These are phyloP conservation scores for Diaporthe batatas DNA, from an alignment of 2,329 filamentous ascomycete genomes.

Conservation along the genomic window DNA sequence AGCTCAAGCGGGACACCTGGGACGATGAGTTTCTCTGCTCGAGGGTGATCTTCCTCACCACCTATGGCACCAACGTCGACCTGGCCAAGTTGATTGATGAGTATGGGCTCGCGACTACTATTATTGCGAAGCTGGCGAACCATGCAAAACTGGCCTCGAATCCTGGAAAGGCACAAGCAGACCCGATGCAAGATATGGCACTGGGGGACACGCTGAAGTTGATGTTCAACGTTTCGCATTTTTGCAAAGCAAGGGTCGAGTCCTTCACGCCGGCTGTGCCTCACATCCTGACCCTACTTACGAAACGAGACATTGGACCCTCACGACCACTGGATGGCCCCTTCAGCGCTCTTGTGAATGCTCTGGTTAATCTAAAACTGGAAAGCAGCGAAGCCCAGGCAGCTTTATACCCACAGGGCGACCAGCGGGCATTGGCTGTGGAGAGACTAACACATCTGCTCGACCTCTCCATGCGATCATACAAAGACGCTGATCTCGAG, in stretches of 20 bases:
- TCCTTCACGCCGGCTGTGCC: conserved; percentile 78
- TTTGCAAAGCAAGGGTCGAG: conserved; percentile 71
- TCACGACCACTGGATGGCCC: conserved; percentile 79
- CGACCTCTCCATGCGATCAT: conserved; percentile 72
- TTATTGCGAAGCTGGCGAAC: conserved; percentile 77
- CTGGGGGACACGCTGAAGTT: conserved; percentile 88
- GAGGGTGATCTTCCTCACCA: conserved; percentile 84
- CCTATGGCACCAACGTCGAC: conserved; percentile 80
- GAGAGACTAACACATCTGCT: conserved; percentile 79
- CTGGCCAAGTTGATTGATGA: conserved; percentile 75
- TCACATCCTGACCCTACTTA: conserved; percentile 78
- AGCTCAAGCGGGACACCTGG: conserved; percentile 77
- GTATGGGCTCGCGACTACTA: conserved; percentile 74
- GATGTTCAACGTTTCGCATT: conserved; percentile 88
- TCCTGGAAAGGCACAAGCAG: conserved; percentile 50
- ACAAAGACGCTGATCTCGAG: conserved; percentile 80
- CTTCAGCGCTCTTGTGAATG: conserved; percentile 80
- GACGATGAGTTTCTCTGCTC: conserved; percentile 90
- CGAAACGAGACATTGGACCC: conserved; percentile 67
- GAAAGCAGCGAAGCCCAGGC: conserved; percentile 64
- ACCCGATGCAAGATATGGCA: conserved; percentile 82
- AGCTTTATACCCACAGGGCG: conserved; percentile 75
- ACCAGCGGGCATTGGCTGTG: conserved; percentile 68
- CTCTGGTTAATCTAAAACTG: conserved; percentile 83
- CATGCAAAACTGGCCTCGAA: conserved; percentile 68